phyloP scores from a whole-genome alignment of 2,329 filamentous ascomycete species.

The Aspergillus oerlinghausenensis region DNA sequence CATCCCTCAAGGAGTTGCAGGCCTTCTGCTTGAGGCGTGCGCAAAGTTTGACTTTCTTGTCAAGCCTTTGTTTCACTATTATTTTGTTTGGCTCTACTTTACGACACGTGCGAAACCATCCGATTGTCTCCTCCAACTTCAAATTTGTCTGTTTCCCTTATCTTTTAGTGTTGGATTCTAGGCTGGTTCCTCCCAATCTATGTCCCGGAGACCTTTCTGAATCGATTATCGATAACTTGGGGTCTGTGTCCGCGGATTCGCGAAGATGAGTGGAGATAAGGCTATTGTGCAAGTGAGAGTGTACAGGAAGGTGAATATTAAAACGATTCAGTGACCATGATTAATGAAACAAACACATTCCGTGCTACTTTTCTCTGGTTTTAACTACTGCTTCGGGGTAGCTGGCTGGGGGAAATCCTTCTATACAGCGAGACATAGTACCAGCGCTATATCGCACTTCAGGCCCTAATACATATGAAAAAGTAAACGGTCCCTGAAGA shows the following conservation, averaged over 20 bases:
- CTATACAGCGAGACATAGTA: background rate
- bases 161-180: background rate
- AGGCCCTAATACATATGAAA: background rate
- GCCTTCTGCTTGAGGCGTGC: background rate
- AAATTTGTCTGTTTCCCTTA: background rate
- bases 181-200: conserved; percentile 1
- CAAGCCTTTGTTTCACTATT: background rate
- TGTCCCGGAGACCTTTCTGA: background rate
- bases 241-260: background rate
- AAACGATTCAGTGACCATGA: background rate
- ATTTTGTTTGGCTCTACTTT: background rate
- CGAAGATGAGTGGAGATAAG: background rate
- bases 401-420: background rate
- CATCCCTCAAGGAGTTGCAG: background rate
- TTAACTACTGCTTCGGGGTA: background rate
- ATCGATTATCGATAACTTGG: background rate
- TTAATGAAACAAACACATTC: background rate
- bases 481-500: background rate
- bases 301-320: background rate
- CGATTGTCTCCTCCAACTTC: background rate
- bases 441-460: background rate
- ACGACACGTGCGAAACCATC: conserved; percentile 1
- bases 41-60: background rate
- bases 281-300: background rate
- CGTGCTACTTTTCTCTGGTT: background rate